Base-by-base conservation (phyloP, 345 rosid genomes). In the Camelina hispida region DNA sequence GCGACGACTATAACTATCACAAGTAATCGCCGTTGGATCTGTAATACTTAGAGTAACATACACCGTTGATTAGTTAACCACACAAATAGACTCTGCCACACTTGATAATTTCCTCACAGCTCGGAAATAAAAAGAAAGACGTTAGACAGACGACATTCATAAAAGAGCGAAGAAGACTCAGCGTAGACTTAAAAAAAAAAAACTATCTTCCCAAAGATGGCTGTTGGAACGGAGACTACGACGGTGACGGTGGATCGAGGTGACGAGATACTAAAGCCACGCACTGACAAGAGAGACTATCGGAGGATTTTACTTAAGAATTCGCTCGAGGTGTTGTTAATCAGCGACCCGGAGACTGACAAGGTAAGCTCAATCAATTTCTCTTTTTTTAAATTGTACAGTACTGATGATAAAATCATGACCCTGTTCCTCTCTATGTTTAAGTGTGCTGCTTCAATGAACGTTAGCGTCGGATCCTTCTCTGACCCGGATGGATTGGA, bases 401-500 rank as follows among this genome's bases (percentile, higher is more conserved):
- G 0, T 4, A 25, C 30, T 25, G 30, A 25, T 25, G 30, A 25
- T 25, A 25, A 4, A 25, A 25, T 25, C 30, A 25, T 25, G 30
- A n/a, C 2, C 18, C 18, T 16, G 28, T 50, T 6, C 7, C 37
- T n/a, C 16, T 25, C 37, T 10, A 25, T n/a, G n/a, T 38, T 35
- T 7, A 75, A 94, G 97, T 91, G 97, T 79, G 94, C 97, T 71
- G 97, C 97, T 72, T 87, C 90, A 1, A 94, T 94, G 98, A 58
- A 83, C 43, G 98, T 93, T 67, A 63, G 83, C 35, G 88, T 93
- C 6, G 98, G 98, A 54, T 76, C 87, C 35, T 91, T 87, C 79
- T 77, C 84, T 37, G 91, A 94, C 78, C 96, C 98, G 1, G 85
- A 47, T 17, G 96, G 96, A 59, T 84, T 94, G 2, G 93, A 89